These are phyloP conservation scores for Dioszegia hungarica DNA, from an alignment of 768 basidiomycete genomes.

Conservation along the genomic window DNA sequence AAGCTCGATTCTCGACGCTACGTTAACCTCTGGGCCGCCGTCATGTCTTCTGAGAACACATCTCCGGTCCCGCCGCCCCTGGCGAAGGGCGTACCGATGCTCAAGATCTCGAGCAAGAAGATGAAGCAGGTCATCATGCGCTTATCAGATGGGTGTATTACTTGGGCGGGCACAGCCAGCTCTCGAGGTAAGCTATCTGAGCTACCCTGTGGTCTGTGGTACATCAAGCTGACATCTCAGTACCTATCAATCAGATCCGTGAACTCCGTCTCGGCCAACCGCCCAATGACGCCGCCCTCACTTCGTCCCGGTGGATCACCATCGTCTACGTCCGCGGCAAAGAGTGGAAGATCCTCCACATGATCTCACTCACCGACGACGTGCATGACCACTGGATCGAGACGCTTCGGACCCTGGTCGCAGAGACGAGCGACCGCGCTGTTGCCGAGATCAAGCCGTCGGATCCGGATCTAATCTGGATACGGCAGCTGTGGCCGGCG, in stretches of 20 bases:
- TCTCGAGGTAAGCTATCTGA: conserved; percentile 22
- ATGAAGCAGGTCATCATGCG: conserved; percentile 67
- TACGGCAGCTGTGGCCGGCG: conserved; percentile 41
- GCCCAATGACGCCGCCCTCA: conserved; percentile 53
- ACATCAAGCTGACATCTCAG: conserved; percentile 50
- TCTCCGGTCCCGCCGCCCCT: conserved; percentile 18
- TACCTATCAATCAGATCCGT: conserved; percentile 78
- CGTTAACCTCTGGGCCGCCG: neutral
- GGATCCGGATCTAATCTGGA: conserved; percentile 40
- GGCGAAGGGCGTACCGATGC: conserved; percentile 56
- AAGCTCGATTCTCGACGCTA: too few species aligned
- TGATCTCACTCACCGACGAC: conserved; percentile 65
- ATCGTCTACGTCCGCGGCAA: conserved; percentile 65
- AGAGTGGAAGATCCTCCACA: conserved; percentile 71
- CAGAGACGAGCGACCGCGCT: conserved; percentile 30
- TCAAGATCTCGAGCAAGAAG: conserved; percentile 74
- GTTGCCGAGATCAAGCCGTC: conserved; percentile 30
- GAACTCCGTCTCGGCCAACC: conserved; percentile 74
- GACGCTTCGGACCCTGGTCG: conserved; percentile 59
- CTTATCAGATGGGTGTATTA: conserved; percentile 63
- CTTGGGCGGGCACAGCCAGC: conserved; percentile 24
- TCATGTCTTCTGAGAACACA: neutral
- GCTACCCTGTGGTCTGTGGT: neutral
- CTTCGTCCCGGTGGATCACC: conserved; percentile 74
- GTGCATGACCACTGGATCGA: conserved; percentile 63